Evolutionary conservation across 2,329 filamentous ascomycete species (phyloP), one percentile per base, ranked within the genome.

Genomic region (Chaetoscypha palmicola): DNA sequence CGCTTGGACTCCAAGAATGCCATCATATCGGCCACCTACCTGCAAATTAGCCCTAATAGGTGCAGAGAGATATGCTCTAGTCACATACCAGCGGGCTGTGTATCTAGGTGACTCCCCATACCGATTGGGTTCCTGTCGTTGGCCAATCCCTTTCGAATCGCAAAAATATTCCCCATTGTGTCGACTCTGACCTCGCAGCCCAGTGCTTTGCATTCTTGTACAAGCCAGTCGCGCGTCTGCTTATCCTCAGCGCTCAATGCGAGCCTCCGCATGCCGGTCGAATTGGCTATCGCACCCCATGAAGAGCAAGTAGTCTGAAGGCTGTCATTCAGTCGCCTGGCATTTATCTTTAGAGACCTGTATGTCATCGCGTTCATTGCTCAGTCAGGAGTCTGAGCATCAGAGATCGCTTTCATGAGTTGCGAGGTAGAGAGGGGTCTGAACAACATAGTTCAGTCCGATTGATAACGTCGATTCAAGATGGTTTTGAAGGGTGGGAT

Each of bases 81-180:
- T n/a, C 14, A 37, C 31, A 21, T 50, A 2, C 81, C 82, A 0
- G 64, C 64, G 2, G 76, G 76, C 24, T 81, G 78, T 0, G 77
- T 81, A 53, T 83, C 79, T 1, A 83, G 61, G 59, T 89, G 83
- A 7, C 77, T 83, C 1, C 83, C 84, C 32, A 78, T 81, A 42
- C 77, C 84, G 3, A 81, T 84, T 0, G 83, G 74, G 5, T 76
- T 69, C 3, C 74, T 73, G 17, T 76, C 69, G 11, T 69, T 66
- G 5, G 40, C 41, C 32, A 72, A 63, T 1, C 85, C 85, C 2
- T 77, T 73, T 2, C 81, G 73, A 4, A 86, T 71, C 1, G 85
- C 83, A 58, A 91, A 91, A 49, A 83, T 84, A 54, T 91, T 91
- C 5, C 57, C 57, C 77, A 91, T 88, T 21, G 76, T 68, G 58